A percentile compares a stretch with the other conserved stretches of the same genome.
phyloP scores from a whole-genome alignment of 805 yeast genomes.

The Candida sonorensis region DNA sequence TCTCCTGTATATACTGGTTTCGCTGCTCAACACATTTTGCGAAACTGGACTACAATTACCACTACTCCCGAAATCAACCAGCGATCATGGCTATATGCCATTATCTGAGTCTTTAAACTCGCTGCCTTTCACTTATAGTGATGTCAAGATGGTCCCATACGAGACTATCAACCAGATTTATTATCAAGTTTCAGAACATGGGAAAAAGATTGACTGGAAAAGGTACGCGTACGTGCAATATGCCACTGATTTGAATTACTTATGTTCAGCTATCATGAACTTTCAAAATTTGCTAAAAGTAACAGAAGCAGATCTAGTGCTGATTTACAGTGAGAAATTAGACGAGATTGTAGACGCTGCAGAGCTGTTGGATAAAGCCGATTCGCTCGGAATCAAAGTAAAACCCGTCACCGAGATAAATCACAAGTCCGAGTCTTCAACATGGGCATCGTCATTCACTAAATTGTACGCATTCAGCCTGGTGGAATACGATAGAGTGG shows the following conservation, averaged over 20 bases:
- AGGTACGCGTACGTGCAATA: slow-evolving; percentile 53
- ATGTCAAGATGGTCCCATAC: no score
- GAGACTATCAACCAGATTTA: no score
- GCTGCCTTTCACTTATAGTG: no score
- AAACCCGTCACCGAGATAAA: slow-evolving; percentile 19
- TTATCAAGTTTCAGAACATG: slow-evolving; percentile 5
- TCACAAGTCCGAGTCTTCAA: slow-evolving; percentile 16
- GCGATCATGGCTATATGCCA: no score
- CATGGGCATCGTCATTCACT: slow-evolving; percentile 49
- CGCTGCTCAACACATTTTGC: no score
- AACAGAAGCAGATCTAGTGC: slow-evolving; percentile 39
- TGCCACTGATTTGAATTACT: slow-evolving; percentile 45
- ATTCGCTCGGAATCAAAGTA: slow-evolving; percentile 21
- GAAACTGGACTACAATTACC: no score
- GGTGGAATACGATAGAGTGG: slow-evolving; percentile 42
- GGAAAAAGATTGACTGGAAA: slow-evolving; percentile 31
- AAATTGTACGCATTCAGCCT: slow-evolving; percentile 47
- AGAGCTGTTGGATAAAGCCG: slow-evolving; percentile 5
- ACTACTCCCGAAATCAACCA: no score
- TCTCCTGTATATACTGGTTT: no score
- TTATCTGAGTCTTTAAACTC: no score
- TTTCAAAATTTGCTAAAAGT: slow-evolving; percentile 30
- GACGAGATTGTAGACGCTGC: slow-evolving; percentile 1
- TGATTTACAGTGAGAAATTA: slow-evolving; percentile 29
- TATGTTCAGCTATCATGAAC: slow-evolving; percentile 47